Evolutionary conservation across 306 rosid species (phyloP).

Genomic region (Sesbania bispinosa): DNA sequence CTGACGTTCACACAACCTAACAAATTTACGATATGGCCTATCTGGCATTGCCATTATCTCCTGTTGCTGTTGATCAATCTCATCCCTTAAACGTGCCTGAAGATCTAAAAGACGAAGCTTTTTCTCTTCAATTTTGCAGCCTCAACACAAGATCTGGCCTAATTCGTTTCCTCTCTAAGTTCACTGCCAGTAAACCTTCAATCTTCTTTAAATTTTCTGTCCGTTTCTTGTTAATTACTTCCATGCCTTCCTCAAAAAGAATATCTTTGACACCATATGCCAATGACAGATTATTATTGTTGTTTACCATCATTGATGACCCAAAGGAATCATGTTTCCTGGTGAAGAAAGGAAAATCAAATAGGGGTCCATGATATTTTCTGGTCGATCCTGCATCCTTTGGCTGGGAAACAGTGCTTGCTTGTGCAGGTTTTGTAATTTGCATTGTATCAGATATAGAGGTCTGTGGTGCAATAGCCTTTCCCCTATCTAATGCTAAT

Average conservation of each 20-base stretch:
- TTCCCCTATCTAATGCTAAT: conserved; percentile 68
- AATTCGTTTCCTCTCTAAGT: conserved; percentile 91
- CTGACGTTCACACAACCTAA: conserved; percentile 91
- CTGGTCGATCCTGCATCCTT: conserved; percentile 63
- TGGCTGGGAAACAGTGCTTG: conserved; percentile 49
- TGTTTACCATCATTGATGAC: conserved; percentile 65
- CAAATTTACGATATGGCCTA: conserved; percentile 94
- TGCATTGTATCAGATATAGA: conserved; percentile 55
- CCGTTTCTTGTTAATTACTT: conserved; percentile 71
- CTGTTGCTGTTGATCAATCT: conserved; percentile 96
- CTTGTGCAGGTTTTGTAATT: conserved; percentile 57
- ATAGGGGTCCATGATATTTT: conserved; percentile 95
- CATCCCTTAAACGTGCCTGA: conserved; percentile 91
- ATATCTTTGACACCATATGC: conserved; percentile 90
- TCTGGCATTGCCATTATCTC: conserved; percentile 99
- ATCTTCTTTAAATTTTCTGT: conserved; percentile 79
- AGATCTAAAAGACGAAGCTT: conserved; percentile 82
- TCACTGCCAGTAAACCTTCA: conserved; percentile 81
- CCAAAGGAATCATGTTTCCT: conserved; percentile 92
- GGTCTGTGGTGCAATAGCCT: conserved; percentile 61
- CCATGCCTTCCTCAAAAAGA: conserved; percentile 86
- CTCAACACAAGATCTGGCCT: conserved; percentile 90
- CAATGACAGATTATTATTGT: conserved; percentile 64
- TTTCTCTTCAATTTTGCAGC: conserved; percentile 94
- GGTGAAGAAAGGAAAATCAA: conserved; percentile 97